Conservation (phyloP, 345 rosid genomes). For the Hirschfeldia incana region DNA sequence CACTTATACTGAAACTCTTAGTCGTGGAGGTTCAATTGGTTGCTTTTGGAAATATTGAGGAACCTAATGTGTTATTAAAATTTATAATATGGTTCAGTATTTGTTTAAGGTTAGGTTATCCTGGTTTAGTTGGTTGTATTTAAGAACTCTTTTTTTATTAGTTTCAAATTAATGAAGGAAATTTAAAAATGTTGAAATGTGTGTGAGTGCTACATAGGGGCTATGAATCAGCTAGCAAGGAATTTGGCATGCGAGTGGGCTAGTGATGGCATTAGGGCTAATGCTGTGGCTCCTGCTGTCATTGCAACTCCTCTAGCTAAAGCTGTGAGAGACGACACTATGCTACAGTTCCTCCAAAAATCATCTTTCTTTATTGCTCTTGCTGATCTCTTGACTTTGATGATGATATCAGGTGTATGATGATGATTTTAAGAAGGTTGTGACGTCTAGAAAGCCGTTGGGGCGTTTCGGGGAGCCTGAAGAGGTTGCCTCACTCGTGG, state of each 20-base stretch:
- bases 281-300: conserved; percentile 81
- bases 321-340: conserved; percentile 45
- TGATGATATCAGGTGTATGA: conserved; percentile 25
- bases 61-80: neutral
- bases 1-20: neutral
- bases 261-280: conserved; percentile 65
- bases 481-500: conserved; percentile 58
- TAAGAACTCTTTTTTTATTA: neutral
- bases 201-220: conserved; percentile 42
- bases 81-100: neutral
- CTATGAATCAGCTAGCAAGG: conserved; percentile 76
- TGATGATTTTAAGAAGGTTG: conserved; percentile 32
- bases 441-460: conserved; percentile 44
- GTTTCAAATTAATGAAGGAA: neutral
- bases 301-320: conserved; percentile 70
- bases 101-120: neutral
- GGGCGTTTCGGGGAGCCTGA: conserved; percentile 50
- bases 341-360: neutral
- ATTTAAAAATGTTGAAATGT: neutral
- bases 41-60: neutral
- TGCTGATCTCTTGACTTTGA: conserved; percentile 12
- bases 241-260: conserved; percentile 89
- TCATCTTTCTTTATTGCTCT: conserved; percentile 3
- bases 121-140: neutral
- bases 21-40: neutral